phyloP scores from a whole-genome alignment of 2,329 filamentous ascomycete genomes.

The Monosporascus sp. region DNA sequence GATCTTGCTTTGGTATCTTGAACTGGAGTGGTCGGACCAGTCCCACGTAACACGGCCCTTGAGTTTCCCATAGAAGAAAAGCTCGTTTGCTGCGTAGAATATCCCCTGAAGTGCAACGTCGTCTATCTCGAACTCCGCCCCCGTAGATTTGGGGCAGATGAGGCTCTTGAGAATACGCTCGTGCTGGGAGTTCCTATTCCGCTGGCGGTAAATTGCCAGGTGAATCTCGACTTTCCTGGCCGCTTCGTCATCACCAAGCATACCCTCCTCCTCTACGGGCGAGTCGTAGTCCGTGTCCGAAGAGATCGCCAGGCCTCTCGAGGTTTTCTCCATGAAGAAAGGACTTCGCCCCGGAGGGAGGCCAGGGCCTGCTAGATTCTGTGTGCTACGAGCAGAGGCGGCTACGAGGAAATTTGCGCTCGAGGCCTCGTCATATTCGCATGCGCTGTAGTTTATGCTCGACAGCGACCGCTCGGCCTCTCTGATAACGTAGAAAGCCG shows the following conservation, averaged over 20 bases:
- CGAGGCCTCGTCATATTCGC: conserved; percentile 18
- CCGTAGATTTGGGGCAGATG: conserved; percentile 44
- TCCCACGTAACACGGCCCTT: conserved; percentile 56
- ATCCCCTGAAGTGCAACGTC: conserved; percentile 53
- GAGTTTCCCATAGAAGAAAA: conserved; percentile 56
- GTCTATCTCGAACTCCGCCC: conserved; percentile 49
- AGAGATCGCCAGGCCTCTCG: conserved; percentile 44
- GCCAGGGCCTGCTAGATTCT: conserved; percentile 2
- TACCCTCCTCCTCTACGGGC: conserved; percentile 38
- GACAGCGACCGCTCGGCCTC: conserved; percentile 15
- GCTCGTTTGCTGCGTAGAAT: conserved; percentile 55
- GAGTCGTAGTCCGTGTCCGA: conserved; percentile 31
- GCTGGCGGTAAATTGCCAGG: conserved; percentile 38
- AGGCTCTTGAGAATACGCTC: conserved; percentile 54
- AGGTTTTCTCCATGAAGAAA: conserved; percentile 42
- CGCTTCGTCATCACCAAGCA: conserved; percentile 39
- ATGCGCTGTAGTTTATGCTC: conserved; percentile 12
- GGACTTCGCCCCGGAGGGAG: background rate
- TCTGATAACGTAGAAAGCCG: conserved; percentile 29
- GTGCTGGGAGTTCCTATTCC: conserved; percentile 45
- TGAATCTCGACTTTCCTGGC: conserved; percentile 44
- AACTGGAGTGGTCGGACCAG: conserved; percentile 42
- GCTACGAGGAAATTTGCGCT: conserved; percentile 6
- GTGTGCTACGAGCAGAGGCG: conserved; percentile 3
- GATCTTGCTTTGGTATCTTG: conserved; percentile 45